Percentiles rank a stretch among this genome's conserved stretches.
Conservation (phyloP, 202 grass and related monocot species). For the Cymbopogon flexuosus region DNA sequence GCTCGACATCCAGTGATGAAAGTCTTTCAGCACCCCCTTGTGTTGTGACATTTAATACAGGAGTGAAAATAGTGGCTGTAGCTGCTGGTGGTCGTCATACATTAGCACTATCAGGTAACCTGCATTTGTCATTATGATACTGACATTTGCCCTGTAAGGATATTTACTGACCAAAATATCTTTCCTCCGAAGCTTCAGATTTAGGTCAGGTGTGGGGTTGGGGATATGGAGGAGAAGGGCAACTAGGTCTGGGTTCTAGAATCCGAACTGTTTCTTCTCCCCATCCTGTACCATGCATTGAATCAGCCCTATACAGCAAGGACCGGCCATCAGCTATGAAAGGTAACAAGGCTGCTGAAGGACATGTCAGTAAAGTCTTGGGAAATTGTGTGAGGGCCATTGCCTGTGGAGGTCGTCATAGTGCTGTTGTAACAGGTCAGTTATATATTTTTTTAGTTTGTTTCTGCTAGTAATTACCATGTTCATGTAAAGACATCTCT, state of each 20-base stretch:
- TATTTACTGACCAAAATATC: slow-evolving; percentile 21
- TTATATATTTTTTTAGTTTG: slow-evolving; percentile 15
- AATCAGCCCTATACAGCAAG: slow-evolving; percentile 61
- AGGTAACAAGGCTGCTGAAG: slow-evolving; percentile 65
- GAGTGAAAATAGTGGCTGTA: slow-evolving; percentile 67
- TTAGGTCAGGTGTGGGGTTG: slow-evolving; percentile 97
- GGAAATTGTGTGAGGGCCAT: slow-evolving; percentile 83
- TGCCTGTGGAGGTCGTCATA: slow-evolving; percentile 96
- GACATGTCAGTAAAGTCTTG: slow-evolving; percentile 46
- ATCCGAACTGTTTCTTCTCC: slow-evolving; percentile 86
- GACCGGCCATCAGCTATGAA: slow-evolving; percentile 47
- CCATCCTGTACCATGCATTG: slow-evolving; percentile 87
- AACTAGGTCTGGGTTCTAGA: slow-evolving; percentile 90
- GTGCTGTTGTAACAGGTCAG: slow-evolving; percentile 88
- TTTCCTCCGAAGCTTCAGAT: slow-evolving; percentile 67
- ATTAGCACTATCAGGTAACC: slow-evolving; percentile 87
- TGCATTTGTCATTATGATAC: slow-evolving; percentile 14
- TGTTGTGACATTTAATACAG: slow-evolving; percentile 75
- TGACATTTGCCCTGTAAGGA: slow-evolving; percentile 3
- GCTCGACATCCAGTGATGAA: slow-evolving; percentile 85
- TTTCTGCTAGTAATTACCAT: background rate
- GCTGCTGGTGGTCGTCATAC: slow-evolving; percentile 98
- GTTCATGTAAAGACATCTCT: background rate
- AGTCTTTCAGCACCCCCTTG: slow-evolving; percentile 83
- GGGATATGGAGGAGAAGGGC: slow-evolving; percentile 99